Evolutionary conservation across 163 green algal species (phyloP), one percentile per base, ranked within the genome.

Genomic region (Smithsoniella earleae): DNA sequence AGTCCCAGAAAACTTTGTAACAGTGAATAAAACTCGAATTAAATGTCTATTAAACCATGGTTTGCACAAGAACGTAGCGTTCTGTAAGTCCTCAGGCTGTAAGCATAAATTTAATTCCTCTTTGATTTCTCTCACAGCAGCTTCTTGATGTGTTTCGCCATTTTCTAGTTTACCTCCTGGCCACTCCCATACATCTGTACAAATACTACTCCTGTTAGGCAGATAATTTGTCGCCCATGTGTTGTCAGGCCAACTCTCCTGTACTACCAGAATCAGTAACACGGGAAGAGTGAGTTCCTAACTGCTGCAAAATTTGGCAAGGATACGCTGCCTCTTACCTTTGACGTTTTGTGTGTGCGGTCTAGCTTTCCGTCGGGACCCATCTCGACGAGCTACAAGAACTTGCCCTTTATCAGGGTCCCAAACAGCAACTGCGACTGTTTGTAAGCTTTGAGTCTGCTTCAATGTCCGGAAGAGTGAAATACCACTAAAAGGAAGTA

Each of bases 91-190:
- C 38, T 37, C n/a, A 8, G n/a, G 4, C 30, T 66, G 25, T 6
- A 66, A 10, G 30, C 22, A 45, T 3, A 66, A 13, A 37, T 34
- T 37, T 3, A 66, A 3, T 8, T 66, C 55, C 22, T 66, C 55
- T 8, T 66, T 31, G 55, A 66, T 3, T 8, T 66, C 55, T 25
- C 55, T 28, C 3, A 31, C 22, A n/a, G 22, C 55, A 45, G 55
- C 25, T 38, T 66, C 3, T 25, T 66, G 5, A 6, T 30, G 30
- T 34, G 55, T 66, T 38, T 66, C 55, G n/a, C 18, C 55, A 66
- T 28, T 28, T 25, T 66, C 55, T 4, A 66, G 4, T 31, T 66
- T 66, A 3, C 55, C 55, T 3, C 55, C 55, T 34, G 55, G 55
- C 18, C 18, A 66, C 55, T 66, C 55, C 55, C 8, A 66, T 13